Percentiles rank a stretch among this genome's conserved stretches.
phyloP scores from a whole-genome alignment of 345 rosid species.

The Rhodamnia rubescens region DNA sequence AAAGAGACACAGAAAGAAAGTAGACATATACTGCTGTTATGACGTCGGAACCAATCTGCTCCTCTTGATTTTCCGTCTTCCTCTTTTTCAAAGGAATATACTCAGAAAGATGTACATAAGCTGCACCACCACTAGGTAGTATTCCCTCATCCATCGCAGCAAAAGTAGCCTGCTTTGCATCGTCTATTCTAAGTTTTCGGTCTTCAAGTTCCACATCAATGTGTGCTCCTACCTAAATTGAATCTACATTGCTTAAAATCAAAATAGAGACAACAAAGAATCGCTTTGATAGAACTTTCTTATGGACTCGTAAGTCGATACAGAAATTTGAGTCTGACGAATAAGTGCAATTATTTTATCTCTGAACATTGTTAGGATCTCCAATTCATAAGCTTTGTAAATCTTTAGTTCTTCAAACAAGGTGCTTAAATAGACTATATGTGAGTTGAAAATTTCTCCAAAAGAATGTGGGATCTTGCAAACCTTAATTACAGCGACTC shows the following conservation, averaged over 20 bases:
- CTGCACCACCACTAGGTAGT: slow-evolving; percentile 79
- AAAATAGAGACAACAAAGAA: not conserved
- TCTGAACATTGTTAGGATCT: not conserved
- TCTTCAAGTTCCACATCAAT: slow-evolving; percentile 85
- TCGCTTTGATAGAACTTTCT: not conserved
- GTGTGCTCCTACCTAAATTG: slow-evolving; percentile 41
- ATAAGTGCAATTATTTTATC: not conserved
- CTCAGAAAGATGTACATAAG: slow-evolving; percentile 56
- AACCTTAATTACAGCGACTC: slow-evolving; percentile 90
- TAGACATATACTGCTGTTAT: slow-evolving; percentile 23
- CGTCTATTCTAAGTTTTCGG: slow-evolving; percentile 75
- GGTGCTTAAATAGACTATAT: not conserved
- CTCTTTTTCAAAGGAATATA: slow-evolving; percentile 30
- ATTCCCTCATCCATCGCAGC: slow-evolving; percentile 87
- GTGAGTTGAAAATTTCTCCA: not conserved
- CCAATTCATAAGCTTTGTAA: not conserved
- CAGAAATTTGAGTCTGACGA: not conserved
- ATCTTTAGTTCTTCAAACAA: not conserved
- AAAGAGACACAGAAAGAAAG: not conserved
- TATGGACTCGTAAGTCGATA: not conserved
- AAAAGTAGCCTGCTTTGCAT: slow-evolving; percentile 78
- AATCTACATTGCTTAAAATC: not conserved
- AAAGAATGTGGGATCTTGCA: not conserved
- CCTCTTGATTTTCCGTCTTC: slow-evolving; percentile 31
- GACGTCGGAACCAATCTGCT: too few relatives aligned